Conservation (phyloP, 2,329 filamentous ascomycete species). For the Aspergillus flavus region DNA sequence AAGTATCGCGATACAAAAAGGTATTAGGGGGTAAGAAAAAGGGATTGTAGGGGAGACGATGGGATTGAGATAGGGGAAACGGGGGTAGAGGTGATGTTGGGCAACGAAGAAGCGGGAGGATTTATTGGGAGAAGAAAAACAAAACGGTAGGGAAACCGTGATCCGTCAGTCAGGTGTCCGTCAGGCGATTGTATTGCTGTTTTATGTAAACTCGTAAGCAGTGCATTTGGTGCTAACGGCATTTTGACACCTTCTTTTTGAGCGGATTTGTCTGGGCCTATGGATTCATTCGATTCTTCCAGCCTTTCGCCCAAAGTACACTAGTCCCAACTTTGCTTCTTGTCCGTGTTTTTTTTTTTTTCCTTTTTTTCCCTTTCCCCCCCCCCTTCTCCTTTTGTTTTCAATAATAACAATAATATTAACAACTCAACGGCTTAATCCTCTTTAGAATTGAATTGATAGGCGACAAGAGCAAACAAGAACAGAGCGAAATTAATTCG, state of each 20-base stretch:
- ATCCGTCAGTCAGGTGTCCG: neutral
- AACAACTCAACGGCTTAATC: neutral
- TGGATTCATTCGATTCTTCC: neutral
- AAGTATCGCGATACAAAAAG: slow-evolving; percentile 14
- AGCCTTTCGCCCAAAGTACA: neutral
- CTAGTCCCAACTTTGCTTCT: slow-evolving; percentile 1
- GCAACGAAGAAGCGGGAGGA: slow-evolving; percentile 2
- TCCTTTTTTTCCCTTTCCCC: neutral
- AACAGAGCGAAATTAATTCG: neutral
- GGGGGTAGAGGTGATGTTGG: slow-evolving; percentile 18
- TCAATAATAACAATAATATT: neutral
- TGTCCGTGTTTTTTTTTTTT: neutral
- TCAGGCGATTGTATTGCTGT: neutral
- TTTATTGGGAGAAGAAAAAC: slow-evolving; percentile 4
- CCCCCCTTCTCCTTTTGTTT: too few relatives aligned
- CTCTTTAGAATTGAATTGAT: neutral
- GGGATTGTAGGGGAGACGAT: slow-evolving; percentile 12
- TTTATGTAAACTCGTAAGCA: neutral
- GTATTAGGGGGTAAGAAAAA: slow-evolving; percentile 21
- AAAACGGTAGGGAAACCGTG: neutral
- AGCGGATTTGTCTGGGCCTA: neutral
- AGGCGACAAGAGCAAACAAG: neutral
- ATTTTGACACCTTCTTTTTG: neutral
- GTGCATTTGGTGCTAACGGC: neutral
- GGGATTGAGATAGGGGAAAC: slow-evolving; percentile 22